These are phyloP conservation scores for Candida chilensis DNA, from an alignment of 805 yeast genomes.

Conservation along the genomic window DNA sequence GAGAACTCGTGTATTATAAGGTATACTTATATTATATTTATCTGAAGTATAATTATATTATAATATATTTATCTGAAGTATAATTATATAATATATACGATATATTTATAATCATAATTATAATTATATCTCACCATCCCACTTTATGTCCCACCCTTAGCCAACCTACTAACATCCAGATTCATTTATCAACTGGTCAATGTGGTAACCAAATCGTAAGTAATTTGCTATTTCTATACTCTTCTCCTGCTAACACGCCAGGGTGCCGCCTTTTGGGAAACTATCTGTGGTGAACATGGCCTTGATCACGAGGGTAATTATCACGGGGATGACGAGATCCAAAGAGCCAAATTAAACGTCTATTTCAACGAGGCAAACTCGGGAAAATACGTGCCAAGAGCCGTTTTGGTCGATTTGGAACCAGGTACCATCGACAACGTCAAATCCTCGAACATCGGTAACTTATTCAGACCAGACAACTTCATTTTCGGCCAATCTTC, in stretches of 20 bases:
- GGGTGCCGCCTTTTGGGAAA: conserved; percentile 94
- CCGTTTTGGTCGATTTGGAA: conserved; percentile 86
- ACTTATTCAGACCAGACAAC: conserved; percentile 88
- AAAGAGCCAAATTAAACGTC: conserved; percentile 57
- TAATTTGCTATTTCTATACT: conserved; percentile 7
- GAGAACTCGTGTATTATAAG: too few species aligned
- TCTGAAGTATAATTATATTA: too few species aligned
- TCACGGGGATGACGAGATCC: conserved; percentile 46
- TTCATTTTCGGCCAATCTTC: conserved; percentile 83
- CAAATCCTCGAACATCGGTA: conserved; percentile 71
- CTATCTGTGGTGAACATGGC: conserved; percentile 84
- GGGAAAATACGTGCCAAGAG: conserved; percentile 89
- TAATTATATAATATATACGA: too few species aligned
- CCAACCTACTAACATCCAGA: too few species aligned
- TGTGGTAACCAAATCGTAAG: conserved; percentile 95
- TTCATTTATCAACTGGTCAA: conserved; percentile 95
- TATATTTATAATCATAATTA: too few species aligned
- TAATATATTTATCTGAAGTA: too few species aligned
- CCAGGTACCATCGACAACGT: conserved; percentile 91
- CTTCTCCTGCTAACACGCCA: conserved; percentile 7
- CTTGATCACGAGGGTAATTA: conserved; percentile 68
- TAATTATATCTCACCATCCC: too few species aligned
- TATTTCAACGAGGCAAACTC: conserved; percentile 83
- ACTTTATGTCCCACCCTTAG: too few species aligned
- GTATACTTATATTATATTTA: too few species aligned